Evolutionary conservation across 2,329 filamentous ascomycete species (phyloP).

Genomic region (Daldinia sp.): DNA sequence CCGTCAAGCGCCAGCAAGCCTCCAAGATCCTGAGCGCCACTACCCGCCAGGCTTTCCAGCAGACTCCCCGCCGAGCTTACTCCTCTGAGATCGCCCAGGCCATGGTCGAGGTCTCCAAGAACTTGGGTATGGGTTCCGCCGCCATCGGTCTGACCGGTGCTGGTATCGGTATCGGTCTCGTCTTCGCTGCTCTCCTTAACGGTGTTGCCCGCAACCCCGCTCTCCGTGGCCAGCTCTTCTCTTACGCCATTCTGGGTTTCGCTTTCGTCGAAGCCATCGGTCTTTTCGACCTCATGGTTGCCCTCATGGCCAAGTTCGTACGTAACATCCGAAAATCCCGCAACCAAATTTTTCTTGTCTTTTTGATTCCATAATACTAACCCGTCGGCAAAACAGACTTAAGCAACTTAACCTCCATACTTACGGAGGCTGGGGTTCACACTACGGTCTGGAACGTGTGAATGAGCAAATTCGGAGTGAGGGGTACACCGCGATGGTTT

Average conservation of each 20-base stretch:
- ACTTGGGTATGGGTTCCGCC: conserved; percentile 87
- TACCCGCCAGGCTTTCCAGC: conserved; percentile 70
- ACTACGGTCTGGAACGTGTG: conserved; percentile 44
- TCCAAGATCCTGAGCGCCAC: conserved; percentile 72
- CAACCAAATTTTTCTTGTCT: neutral
- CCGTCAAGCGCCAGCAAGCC: conserved; percentile 77
- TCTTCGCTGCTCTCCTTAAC: conserved; percentile 89
- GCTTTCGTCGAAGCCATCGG: conserved; percentile 93
- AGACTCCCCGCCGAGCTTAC: conserved; percentile 75
- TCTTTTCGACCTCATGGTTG: conserved; percentile 91
- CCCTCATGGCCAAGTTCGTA: conserved; percentile 92
- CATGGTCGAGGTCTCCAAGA: conserved; percentile 90
- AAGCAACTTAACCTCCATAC: conserved; percentile 44
- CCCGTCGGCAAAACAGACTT: conserved; percentile 41
- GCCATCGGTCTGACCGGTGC: conserved; percentile 92
- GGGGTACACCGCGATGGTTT: conserved; percentile 35
- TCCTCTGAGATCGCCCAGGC: conserved; percentile 88
- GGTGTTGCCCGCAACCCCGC: conserved; percentile 93
- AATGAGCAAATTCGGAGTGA: conserved; percentile 39
- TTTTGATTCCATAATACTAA: conserved; percentile 23
- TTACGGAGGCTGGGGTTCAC: conserved; percentile 45
- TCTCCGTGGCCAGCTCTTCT: conserved; percentile 95
- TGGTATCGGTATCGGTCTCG: conserved; percentile 94
- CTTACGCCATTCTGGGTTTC: conserved; percentile 94
- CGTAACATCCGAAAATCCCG: conserved; percentile 48